Evolutionary conservation across 108 stramenopile genomes (phyloP).

Genomic region (Cyclostephanos tholiformis): DNA sequence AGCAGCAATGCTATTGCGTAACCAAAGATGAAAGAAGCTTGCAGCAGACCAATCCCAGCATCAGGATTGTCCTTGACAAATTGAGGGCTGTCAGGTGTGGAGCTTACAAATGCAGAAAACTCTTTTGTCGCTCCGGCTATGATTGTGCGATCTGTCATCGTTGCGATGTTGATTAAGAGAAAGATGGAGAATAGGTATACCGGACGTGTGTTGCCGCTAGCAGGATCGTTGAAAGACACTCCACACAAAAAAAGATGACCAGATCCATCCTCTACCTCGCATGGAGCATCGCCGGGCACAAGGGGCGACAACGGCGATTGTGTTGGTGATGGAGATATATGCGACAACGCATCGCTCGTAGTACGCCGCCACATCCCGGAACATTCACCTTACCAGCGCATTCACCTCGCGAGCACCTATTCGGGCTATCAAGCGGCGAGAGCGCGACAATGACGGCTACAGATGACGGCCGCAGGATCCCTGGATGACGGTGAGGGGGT

Average conservation of each 20-base stretch:
- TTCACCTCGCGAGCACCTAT: no score
- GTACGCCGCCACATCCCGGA: no score
- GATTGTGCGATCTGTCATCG: constrained; percentile 51
- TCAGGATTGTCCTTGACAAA: constrained; percentile 44
- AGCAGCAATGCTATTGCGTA: constrained; percentile 35
- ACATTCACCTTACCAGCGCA: no score
- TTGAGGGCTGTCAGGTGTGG: constrained; percentile 31
- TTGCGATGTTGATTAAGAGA: constrained; percentile 37
- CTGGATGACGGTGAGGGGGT: no score
- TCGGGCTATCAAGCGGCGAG: no score
- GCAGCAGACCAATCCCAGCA: constrained; percentile 41
- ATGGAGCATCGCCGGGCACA: no score
- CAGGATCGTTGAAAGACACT: constrained; percentile 25
- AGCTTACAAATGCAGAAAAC: constrained; percentile 41
- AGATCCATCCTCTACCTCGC: no score
- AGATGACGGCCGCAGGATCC: no score
- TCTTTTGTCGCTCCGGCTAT: constrained; percentile 51
- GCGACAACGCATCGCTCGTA: no score
- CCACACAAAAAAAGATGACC: constrained; percentile 5
- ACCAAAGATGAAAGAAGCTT: constrained; percentile 52
- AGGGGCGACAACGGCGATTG: no score
- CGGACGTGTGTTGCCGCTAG: constrained; percentile 35
- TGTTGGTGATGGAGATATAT: no score
- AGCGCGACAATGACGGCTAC: no score
- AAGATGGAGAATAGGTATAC: constrained; percentile 53